Evolutionary conservation across 1,284 basidiomycete species (phyloP), one percentile per base, ranked within the genome.

Genomic region (Irpex lacteus): DNA sequence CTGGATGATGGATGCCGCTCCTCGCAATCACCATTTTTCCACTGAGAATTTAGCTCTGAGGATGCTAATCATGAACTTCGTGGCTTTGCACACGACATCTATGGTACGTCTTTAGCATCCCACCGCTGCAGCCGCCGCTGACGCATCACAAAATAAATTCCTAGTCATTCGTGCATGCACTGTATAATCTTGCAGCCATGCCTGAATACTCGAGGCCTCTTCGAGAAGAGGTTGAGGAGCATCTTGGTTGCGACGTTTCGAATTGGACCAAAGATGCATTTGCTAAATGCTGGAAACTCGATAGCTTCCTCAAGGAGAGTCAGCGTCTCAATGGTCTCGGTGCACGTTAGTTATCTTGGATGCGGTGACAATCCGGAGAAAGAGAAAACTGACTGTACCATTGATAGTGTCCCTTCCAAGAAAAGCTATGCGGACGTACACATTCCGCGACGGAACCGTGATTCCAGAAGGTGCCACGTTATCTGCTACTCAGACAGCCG

Each of bases 241-340:
- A 47, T n/a, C 47, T 60, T 50, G 38, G 59, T 9, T 47, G 6
- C 8, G 59, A 60, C 21, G n/a, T 36, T 6, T 47, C 59, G 15
- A 11, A 8, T 7, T 60, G 59, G 59, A 60, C 59, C 8, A 26
- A 60, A 38, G 59, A 50, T 11, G 21, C n/a, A 21, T 50, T 60
- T 19, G 21, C 38, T 5, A 19, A 50, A 32, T 60, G 59, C 32
- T 60, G 47, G 44, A 60, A 60, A 32, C 47, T 60, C 6, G 59
- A 60, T 34, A 60, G 59, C 34, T 49, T 60, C 21, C 44, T 60
- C 18, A 60, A 60, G 21, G 59, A 60, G 47, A 26, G 18, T 18
- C 59, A 60, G 26, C n/a, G 59, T 5, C n/a, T 36, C 6, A 60
- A 26, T n/a, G 19, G 44, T 32, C 32, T 60, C 7, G 44, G 40